These are phyloP conservation scores for Selenicereus undatus DNA, from an alignment of 148 eudicot genomes.

Conservation along the genomic window DNA sequence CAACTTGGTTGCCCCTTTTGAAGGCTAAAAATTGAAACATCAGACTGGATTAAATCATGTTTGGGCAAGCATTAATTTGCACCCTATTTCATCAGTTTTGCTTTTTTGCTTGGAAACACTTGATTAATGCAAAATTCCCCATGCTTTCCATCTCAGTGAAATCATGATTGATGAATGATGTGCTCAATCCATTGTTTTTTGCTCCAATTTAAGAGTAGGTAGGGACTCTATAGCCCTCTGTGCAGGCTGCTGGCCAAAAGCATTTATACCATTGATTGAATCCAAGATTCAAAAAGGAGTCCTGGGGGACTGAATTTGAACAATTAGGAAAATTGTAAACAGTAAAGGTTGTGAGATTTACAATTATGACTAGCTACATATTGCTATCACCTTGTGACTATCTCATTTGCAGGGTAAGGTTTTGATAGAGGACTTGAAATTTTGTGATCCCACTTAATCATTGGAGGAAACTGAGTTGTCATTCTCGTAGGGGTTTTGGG, in stretches of 20 bases:
- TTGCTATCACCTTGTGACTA: not conserved
- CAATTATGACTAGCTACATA: not conserved
- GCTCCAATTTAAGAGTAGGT: too few species aligned
- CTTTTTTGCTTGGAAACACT: not conserved
- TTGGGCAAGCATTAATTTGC: too few species aligned
- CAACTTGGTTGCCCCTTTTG: too few species aligned
- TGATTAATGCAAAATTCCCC: not conserved
- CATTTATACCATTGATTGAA: too few species aligned
- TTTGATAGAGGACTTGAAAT: not conserved
- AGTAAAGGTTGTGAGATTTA: not conserved
- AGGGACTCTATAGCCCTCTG: too few species aligned
- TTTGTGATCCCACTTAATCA: not conserved
- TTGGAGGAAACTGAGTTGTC: not conserved
- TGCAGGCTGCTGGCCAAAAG: too few species aligned
- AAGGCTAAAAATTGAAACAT: too few species aligned
- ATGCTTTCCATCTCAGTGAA: not conserved
- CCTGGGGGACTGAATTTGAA: too few species aligned
- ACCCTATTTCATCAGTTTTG: not conserved
- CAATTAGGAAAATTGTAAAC: too few species aligned
- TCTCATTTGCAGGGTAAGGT: not conserved
- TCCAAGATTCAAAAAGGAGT: too few species aligned
- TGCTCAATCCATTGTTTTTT: too few species aligned
- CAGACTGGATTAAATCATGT: too few species aligned
- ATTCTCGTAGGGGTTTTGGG: not conserved
- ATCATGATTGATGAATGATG: not conserved